Base-by-base conservation (phyloP, 352 stramenopile species). In the Halophytophthora batemanensis region DNA sequence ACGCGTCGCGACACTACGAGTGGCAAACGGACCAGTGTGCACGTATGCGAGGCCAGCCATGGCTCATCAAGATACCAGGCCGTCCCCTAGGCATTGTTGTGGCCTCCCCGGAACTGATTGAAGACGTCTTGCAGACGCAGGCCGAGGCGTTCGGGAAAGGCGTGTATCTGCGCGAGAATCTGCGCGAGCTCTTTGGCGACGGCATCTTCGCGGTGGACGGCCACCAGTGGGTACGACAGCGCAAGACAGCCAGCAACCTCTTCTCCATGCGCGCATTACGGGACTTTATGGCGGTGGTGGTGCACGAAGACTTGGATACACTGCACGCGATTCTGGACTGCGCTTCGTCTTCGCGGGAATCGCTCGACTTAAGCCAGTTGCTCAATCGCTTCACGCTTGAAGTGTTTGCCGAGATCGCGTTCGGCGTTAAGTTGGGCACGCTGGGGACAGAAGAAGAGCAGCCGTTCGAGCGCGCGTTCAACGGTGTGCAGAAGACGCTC, bases 181-280 rank as follows among this genome's bases (percentile, higher is more conserved):
- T 86, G 43, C 17, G 25, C 10, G 71, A 87, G 45, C 34, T 93
- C 13, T 51, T 91, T 1, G 77, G 82, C 39, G 38, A 78, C 11
- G 81, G 83, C 41, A 87, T 94, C 56, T 89, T 94, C 37, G 60
- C 56, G 5, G 61, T 69, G 11, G 79, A 94, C 48, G 77, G 74
- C 5, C 53, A 66, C 15, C 23, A 42, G 25, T 94, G 83, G 83
- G 50, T 70, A 29, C 58, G 80, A 38, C 83, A 94, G 53, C 73
- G 83, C 48, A 93, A 93, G 54, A 83, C 64, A 0, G 81, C 86
- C 42, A 96, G 77, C 41, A 82, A 94, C 39, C 80, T 97, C 19
- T 95, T 95, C 39, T 90, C 76, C 7, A 74, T 54, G 35, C 58
- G 58, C 3, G 21, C 62, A 6, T 25, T 86, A 5, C 50, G 66